Percentiles rank a stretch among this genome's conserved stretches.
Evolutionary conservation across 1,284 basidiomycete species (phyloP).

Genomic region (Austropuccinia psidii): DNA sequence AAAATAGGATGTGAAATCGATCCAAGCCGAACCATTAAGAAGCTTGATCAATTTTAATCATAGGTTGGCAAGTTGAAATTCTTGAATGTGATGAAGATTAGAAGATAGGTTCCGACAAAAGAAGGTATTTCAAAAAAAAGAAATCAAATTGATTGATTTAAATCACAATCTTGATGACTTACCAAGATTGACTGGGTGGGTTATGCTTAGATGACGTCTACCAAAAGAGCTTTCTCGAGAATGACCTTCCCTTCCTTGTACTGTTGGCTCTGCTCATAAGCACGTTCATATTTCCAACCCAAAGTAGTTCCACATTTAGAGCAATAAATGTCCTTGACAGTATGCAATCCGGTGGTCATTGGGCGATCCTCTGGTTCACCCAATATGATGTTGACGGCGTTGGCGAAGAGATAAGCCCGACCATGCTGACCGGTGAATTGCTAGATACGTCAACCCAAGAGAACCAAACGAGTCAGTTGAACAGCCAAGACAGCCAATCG

Average conservation of each 20-base stretch:
- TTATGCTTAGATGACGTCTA: conserved; percentile 43
- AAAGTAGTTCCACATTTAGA: conserved; percentile 72
- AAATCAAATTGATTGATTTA: no score
- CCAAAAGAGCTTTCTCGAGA: conserved; percentile 79
- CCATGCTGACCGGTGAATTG: conserved; percentile 73
- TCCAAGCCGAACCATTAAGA: no score
- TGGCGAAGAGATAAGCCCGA: conserved; percentile 82
- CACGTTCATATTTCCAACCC: conserved; percentile 97
- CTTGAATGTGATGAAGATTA: no score
- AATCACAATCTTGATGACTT: no score
- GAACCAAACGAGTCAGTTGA: no score
- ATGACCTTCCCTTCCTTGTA: conserved; percentile 99
- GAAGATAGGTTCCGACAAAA: no score
- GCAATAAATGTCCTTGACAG: conserved; percentile 89
- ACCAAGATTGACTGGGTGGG: conserved; percentile 19
- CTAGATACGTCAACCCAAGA: conserved; percentile 30
- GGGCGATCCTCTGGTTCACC: conserved; percentile 80
- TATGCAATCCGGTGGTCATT: conserved; percentile 96
- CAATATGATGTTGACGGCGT: conserved; percentile 78
- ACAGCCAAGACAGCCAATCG: conserved; percentile 1
- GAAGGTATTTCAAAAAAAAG: no score
- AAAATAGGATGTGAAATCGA: no score
- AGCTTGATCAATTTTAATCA: no score
- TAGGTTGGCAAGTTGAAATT: no score
- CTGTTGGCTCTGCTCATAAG: conserved; percentile 79